Evolutionary conservation across 805 yeast species (phyloP).

Genomic region (Jamesozyma rosinii): DNA sequence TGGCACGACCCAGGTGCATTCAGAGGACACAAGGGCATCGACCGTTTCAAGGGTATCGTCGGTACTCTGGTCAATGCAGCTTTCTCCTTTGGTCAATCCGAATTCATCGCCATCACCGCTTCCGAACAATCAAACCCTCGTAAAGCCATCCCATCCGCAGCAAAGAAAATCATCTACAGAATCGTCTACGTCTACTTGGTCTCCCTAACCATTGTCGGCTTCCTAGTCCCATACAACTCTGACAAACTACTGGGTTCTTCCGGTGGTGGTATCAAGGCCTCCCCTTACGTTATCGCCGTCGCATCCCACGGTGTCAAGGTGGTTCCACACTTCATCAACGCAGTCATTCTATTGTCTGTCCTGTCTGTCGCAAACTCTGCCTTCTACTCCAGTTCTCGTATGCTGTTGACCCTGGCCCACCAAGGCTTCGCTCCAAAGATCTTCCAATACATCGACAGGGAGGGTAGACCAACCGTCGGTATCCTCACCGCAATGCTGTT

Average conservation of each 20-base stretch:
- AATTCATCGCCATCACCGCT: conserved; percentile 50
- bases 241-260: conserved; percentile 37
- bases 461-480: conserved; percentile 56
- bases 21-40: conserved; percentile 27
- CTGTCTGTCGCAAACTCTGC: conserved; percentile 72
- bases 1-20: conserved; percentile 51
- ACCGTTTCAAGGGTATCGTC: conserved; percentile 48
- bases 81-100: conserved; percentile 55
- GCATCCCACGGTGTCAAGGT: conserved; percentile 51
- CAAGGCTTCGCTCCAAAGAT: conserved; percentile 58
- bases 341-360: conserved; percentile 61
- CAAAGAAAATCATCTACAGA: conserved; percentile 49
- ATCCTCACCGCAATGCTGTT: conserved; percentile 42
- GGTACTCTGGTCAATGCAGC: conserved; percentile 48
- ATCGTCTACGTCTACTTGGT: conserved; percentile 41
- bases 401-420: conserved; percentile 60
- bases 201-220: conserved; percentile 41
- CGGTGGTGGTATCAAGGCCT: conserved; percentile 41
- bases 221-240: conserved; percentile 44
- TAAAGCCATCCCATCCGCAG: conserved; percentile 48
- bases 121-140: conserved; percentile 49
- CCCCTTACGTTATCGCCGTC: conserved; percentile 64
- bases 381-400: conserved; percentile 61
- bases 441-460: conserved; percentile 46
- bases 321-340: conserved; percentile 64